phyloP scores from a whole-genome alignment of 257 asterid species.

The Eustoma russellianum region DNA sequence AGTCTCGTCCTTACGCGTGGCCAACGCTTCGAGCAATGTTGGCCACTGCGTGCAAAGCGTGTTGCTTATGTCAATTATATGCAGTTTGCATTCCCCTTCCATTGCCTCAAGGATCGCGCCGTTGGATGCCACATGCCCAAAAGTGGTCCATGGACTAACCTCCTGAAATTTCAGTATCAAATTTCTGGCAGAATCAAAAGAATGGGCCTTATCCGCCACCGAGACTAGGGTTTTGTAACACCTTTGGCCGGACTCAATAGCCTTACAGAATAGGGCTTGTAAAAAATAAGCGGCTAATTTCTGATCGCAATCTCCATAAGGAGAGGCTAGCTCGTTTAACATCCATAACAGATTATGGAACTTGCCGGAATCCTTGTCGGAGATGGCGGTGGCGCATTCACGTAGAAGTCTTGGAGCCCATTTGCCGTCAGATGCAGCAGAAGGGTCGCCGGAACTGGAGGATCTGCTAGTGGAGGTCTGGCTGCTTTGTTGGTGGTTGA shows the following conservation, averaged over 20 bases:
- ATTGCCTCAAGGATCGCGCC: slow-evolving; percentile 84
- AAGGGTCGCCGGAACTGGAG: slow-evolving; percentile 26
- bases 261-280: slow-evolving; percentile 73
- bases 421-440: slow-evolving; percentile 19
- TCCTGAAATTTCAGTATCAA: slow-evolving; percentile 73
- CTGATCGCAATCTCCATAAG: slow-evolving; percentile 87
- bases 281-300: slow-evolving; percentile 74
- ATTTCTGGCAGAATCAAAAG: slow-evolving; percentile 52
- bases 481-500: slow-evolving; percentile 17
- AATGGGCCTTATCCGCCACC: slow-evolving; percentile 43
- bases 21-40: slow-evolving; percentile 68
- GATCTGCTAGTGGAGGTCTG: slow-evolving; percentile 24
- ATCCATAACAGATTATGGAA: slow-evolving; percentile 79
- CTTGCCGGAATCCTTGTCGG: slow-evolving; percentile 51
- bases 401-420: slow-evolving; percentile 68
- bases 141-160: slow-evolving; percentile 92
- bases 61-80: slow-evolving; percentile 67
- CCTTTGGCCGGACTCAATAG: slow-evolving; percentile 56
- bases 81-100: slow-evolving; percentile 60
- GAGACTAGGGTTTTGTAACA: slow-evolving; percentile 59
- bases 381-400: slow-evolving; percentile 64
- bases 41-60: slow-evolving; percentile 97
- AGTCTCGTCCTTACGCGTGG: slow-evolving; percentile 67
- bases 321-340: slow-evolving; percentile 87
- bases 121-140: slow-evolving; percentile 89